These are phyloP conservation scores for Citrus cavaleriei DNA, from an alignment of 345 rosid species.

Conservation along the genomic window DNA sequence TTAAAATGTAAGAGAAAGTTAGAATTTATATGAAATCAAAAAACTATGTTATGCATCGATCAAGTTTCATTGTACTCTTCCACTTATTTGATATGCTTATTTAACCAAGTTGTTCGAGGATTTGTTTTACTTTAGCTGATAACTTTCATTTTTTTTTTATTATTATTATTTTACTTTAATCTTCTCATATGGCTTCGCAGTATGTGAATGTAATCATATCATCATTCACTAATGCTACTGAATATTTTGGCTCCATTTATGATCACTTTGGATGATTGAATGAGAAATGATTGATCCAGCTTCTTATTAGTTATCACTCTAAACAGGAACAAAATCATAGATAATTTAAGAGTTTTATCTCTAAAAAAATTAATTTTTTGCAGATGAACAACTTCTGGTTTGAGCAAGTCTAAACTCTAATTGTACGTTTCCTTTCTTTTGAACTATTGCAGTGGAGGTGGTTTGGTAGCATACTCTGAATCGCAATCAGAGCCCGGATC, in stretches of 20 bases:
- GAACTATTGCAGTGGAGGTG: constrained; percentile 56
- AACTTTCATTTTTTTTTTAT: no score
- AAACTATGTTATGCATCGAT: neutral
- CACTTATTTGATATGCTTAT: neutral
- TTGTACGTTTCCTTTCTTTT: neutral
- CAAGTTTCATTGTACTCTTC: neutral
- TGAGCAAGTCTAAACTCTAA: neutral
- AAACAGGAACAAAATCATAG: neutral
- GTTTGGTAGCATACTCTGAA: constrained; percentile 70
- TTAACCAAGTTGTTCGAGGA: neutral
- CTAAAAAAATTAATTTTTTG: neutral
- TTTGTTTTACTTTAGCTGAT: neutral
- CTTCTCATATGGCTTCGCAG: neutral
- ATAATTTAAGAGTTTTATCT: neutral
- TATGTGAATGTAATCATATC: neutral
- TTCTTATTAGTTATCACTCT: neutral
- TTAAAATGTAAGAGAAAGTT: neutral
- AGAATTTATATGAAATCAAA: neutral
- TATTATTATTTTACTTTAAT: neutral
- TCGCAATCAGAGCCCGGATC: constrained; percentile 31
- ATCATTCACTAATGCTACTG: neutral
- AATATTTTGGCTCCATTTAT: neutral
- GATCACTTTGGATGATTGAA: neutral
- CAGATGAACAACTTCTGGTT: neutral
- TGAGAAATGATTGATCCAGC: neutral